phyloP scores from a whole-genome alignment of 2,329 filamentous ascomycete species.

The Malbranchea cinnamomea region DNA sequence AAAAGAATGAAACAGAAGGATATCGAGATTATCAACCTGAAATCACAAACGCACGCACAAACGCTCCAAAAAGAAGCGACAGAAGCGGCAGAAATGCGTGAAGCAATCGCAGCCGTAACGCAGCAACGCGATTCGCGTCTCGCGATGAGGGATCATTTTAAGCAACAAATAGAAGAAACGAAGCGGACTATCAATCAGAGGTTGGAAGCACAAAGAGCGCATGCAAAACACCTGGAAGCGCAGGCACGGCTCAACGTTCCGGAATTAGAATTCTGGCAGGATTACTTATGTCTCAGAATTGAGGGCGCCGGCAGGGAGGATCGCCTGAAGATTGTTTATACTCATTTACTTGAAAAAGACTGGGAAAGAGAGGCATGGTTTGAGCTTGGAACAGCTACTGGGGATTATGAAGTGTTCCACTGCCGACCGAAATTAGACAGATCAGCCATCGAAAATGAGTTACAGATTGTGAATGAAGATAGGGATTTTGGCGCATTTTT shows the following conservation, averaged over 20 bases:
- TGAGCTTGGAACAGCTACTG: constrained; percentile 64
- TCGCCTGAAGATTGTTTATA: constrained; percentile 78
- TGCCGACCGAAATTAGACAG: constrained; percentile 53
- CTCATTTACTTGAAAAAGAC: constrained; percentile 70
- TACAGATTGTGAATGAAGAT: constrained; percentile 44
- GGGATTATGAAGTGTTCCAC: constrained; percentile 74
- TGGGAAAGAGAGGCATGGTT: constrained; percentile 90
- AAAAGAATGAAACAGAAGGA: constrained; percentile 78
- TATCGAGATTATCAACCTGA: constrained; percentile 57
- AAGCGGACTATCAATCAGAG: constrained; percentile 32
- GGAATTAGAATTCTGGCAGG: constrained; percentile 92
- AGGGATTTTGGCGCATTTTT: constrained; percentile 45
- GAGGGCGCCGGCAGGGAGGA: constrained; percentile 78
- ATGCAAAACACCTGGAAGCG: constrained; percentile 58
- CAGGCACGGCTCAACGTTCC: constrained; percentile 83
- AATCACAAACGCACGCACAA: constrained; percentile 40
- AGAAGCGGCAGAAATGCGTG: constrained; percentile 49
- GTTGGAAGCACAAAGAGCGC: constrained; percentile 30
- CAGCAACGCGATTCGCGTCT: constrained; percentile 41
- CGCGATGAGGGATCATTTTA: constrained; percentile 40
- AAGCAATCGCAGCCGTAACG: constrained; percentile 42
- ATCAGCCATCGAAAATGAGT: constrained; percentile 38
- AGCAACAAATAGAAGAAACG: constrained; percentile 38
- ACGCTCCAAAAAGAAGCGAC: constrained; percentile 43
- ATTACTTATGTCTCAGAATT: constrained; percentile 73